Evolutionary conservation across 192 early-diverging fungal species (phyloP), one percentile per base, ranked within the genome.

Genomic region (Rhizophagus sp.): DNA sequence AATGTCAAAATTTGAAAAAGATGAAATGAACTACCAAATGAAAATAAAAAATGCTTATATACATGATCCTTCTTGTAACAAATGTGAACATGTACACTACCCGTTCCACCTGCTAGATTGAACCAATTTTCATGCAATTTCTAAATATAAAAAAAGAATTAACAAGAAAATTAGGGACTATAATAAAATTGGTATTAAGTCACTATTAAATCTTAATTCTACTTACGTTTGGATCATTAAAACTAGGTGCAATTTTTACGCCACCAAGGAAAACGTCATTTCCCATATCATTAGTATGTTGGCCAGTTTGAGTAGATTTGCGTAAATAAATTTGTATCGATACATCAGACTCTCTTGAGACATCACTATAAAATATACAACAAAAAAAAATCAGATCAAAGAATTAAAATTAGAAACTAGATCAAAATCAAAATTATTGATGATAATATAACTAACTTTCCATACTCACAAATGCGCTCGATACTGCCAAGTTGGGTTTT

Each of bases 401-500:
- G 65, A 65, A 47, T 25, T 5, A 57, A 19, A 22, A 76, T 47
- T n/a, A 76, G 13, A 71, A 57, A 24, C 22, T 65, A 65, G 27
- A 65, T 65, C 12, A 65, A 65, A 50, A 57, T 19, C 52, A 57
- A 57, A 50, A 57, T 4, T 57, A 57, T 22, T 22, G 15, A 57
- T 57, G 22, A 22, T 22, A 22, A 19, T 57, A 57, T 7, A 57
- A 19, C 17, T 22, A 57, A 57, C 8, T 76, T 62, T 12, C 12
- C 62, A 74, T 65, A 91, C 90, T 91, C 92, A 92, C 90, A 95
- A 95, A 85, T 90, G 88, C 64, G 93, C 93, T 62, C 91, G 84
- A 85, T 94, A 92, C 81, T 92, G 91, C 89, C 93, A 95, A 69
- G 92, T 85, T 24, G 93, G 93, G 75, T 92, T 93, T 50, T 87